Conservation (phyloP, 2,329 filamentous ascomycete species). For the Trichoderma oligosporum region DNA sequence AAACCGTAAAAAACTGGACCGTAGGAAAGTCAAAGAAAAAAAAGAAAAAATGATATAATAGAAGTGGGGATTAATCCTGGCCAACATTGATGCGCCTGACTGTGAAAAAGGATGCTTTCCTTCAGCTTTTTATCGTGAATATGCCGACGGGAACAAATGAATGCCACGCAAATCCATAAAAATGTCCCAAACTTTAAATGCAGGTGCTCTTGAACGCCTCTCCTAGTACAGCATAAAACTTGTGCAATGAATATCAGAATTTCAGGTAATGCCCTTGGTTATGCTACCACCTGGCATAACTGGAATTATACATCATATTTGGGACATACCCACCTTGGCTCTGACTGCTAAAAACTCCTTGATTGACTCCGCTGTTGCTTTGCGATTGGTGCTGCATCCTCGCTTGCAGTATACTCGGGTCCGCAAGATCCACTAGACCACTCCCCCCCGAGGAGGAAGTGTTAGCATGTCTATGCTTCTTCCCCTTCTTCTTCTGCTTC, state of each 20-base stretch:
- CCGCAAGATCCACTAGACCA: conserved; percentile 99
- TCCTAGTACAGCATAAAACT: conserved; percentile 21
- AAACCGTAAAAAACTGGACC: conserved; percentile 12
- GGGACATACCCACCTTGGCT: conserved; percentile 93
- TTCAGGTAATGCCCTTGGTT: conserved; percentile 7
- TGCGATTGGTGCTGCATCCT: conserved; percentile 87
- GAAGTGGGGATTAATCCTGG: conserved; percentile 15
- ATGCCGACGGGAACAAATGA: conserved; percentile 34
- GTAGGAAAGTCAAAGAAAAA: background rate
- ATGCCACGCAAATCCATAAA: conserved; percentile 30
- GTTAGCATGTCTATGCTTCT: conserved; percentile 99
- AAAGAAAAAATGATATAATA: conserved; percentile 20
- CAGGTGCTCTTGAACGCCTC: conserved; percentile 23
- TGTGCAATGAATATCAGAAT: conserved; percentile 14
- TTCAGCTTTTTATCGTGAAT: conserved; percentile 29
- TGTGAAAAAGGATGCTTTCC: conserved; percentile 29
- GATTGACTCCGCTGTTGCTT: conserved; percentile 77
- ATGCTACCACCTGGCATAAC: conserved; percentile 64
- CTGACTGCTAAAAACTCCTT: conserved; percentile 85
- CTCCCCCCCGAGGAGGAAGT: conserved; percentile 99
- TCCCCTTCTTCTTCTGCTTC: conserved; percentile 99
- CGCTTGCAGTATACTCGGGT: conserved; percentile 99
- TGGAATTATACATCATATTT: conserved; percentile 76
- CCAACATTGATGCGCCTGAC: conserved; percentile 29
- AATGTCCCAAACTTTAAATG: conserved; percentile 25